Evolutionary conservation across 768 basidiomycete genomes (phyloP).

Genomic region (Tephrocybe sp.): DNA sequence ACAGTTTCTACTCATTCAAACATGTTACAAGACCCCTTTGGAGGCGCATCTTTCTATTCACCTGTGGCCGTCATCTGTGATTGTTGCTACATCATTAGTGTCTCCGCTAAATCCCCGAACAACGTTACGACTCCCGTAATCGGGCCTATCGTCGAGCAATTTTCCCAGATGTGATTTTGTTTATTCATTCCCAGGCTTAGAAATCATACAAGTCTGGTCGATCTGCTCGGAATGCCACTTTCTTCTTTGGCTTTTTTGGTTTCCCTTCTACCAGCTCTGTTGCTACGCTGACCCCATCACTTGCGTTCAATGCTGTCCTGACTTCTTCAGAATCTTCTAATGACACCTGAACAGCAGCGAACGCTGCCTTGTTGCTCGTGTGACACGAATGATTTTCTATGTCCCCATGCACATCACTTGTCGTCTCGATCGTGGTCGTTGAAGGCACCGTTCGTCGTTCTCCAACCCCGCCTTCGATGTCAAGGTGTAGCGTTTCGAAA

Average conservation of each 20-base stretch:
- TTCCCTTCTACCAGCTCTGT: slow-evolving; percentile 21
- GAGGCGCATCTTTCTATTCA: background rate
- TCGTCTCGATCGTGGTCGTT: slow-evolving; percentile 17
- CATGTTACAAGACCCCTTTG: background rate
- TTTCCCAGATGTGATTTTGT: no score
- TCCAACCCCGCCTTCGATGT: slow-evolving; percentile 80
- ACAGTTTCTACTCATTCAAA: background rate
- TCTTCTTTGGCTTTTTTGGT: slow-evolving; percentile 56
- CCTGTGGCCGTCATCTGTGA: background rate
- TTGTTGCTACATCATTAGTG: slow-evolving; percentile 2
- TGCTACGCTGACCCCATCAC: slow-evolving; percentile 10
- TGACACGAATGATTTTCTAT: slow-evolving; percentile 3
- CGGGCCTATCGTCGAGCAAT: background rate
- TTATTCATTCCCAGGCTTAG: slow-evolving; percentile 30
- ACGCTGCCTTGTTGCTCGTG: slow-evolving; percentile 17
- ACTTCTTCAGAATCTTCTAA: slow-evolving; percentile 33
- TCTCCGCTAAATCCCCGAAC: background rate
- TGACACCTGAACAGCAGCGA: slow-evolving; percentile 42
- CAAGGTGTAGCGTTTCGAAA: slow-evolving; percentile 89
- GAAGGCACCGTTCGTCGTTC: slow-evolving; percentile 61
- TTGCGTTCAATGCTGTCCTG: slow-evolving; percentile 2
- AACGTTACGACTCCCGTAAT: background rate
- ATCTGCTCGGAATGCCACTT: slow-evolving; percentile 67
- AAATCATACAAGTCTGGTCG: slow-evolving; percentile 74
- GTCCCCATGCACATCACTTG: slow-evolving; percentile 12